Evolutionary conservation across 768 basidiomycete species (phyloP).

Genomic region (Kockovaella imperatae): DNA sequence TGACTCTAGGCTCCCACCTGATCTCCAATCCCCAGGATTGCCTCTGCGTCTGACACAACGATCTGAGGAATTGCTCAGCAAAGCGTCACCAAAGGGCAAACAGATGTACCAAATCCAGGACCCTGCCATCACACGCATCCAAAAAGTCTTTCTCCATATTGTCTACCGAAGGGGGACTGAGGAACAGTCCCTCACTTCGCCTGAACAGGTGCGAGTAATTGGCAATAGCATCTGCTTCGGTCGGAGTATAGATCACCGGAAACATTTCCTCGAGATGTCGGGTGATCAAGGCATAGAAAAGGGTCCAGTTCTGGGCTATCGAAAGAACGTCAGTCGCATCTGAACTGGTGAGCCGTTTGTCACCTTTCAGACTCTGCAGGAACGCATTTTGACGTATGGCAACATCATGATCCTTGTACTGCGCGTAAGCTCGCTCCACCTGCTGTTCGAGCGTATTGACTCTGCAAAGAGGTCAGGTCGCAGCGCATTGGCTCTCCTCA

Average conservation of each 20-base stretch:
- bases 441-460: slow-evolving; percentile 68
- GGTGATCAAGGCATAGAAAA: slow-evolving; percentile 64
- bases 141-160: slow-evolving; percentile 70
- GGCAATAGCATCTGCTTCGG: slow-evolving; percentile 68
- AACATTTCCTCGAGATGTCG: slow-evolving; percentile 56
- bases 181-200: slow-evolving; percentile 63
- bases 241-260: slow-evolving; percentile 32
- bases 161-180: slow-evolving; percentile 57
- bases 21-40: slow-evolving; percentile 41
- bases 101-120: slow-evolving; percentile 32
- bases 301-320: slow-evolving; percentile 50
- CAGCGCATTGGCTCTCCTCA: not conserved
- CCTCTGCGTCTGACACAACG: slow-evolving; percentile 43
- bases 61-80: slow-evolving; percentile 19
- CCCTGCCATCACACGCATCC: slow-evolving; percentile 47
- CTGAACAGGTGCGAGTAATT: slow-evolving; percentile 79
- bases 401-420: slow-evolving; percentile 47
- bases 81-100: not conserved
- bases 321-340: not conserved
- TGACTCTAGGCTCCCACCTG: slow-evolving; percentile 13
- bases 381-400: slow-evolving; percentile 65
- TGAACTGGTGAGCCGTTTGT: not conserved
- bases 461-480: slow-evolving; percentile 26
- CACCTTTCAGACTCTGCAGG: slow-evolving; percentile 38
- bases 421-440: slow-evolving; percentile 63